Percentiles rank a stretch among this genome's conserved stretches.
Conservation (phyloP, 257 asterid genomes). For the Solanum megistacrolobum region DNA sequence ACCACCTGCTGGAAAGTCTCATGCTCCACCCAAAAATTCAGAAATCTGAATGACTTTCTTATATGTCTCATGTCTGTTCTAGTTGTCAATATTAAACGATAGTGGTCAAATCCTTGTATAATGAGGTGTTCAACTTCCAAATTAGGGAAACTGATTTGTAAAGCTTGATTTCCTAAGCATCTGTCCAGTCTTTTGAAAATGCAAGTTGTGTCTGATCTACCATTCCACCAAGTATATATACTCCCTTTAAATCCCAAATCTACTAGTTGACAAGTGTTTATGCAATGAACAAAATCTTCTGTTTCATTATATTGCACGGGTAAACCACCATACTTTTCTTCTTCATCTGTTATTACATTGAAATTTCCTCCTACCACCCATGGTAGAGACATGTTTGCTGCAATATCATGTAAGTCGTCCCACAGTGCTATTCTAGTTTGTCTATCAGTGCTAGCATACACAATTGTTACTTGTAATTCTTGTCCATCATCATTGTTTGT, state of each 20-base stretch:
- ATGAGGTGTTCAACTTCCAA: not conserved
- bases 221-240: too few species aligned
- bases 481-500: not conserved
- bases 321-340: not conserved
- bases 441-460: not conserved
- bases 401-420: not conserved
- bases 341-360: not conserved
- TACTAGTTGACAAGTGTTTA: too few species aligned
- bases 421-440: not conserved
- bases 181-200: too few species aligned
- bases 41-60: not conserved
- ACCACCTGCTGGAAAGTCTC: not conserved
- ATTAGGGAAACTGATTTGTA: not conserved
- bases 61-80: not conserved
- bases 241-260: too few species aligned
- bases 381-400: not conserved
- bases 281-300: too few species aligned
- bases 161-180: too few species aligned
- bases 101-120: not conserved
- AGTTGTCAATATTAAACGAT: not conserved
- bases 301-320: not conserved
- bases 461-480: not conserved
- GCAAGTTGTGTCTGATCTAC: too few species aligned
- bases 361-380: not conserved
- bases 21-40: not conserved